phyloP scores from a whole-genome alignment of 2,329 filamentous ascomycete species.

The Mollisia scopiformis region DNA sequence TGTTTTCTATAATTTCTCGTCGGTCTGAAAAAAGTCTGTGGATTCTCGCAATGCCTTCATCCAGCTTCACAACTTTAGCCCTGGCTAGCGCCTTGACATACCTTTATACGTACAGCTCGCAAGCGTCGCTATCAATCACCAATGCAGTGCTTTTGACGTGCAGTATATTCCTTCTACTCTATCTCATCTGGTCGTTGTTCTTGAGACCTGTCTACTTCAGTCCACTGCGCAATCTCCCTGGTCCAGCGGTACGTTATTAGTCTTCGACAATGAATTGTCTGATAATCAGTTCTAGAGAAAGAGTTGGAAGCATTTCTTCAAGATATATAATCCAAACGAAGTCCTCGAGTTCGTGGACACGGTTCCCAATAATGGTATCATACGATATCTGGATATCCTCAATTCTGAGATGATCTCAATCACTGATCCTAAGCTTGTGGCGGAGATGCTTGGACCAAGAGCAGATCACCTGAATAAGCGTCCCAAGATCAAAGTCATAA shows the following conservation, averaged over 20 bases:
- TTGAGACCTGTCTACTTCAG: conserved; percentile 23
- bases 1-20: background rate
- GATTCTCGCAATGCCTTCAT: background rate
- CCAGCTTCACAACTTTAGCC: background rate
- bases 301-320: conserved; percentile 14
- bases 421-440: conserved; percentile 14
- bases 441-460: conserved; percentile 15
- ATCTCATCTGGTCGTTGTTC: conserved; percentile 15
- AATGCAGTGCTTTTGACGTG: background rate
- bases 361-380: conserved; percentile 19
- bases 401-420: conserved; percentile 20
- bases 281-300: background rate
- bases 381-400: conserved; percentile 22
- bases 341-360: conserved; percentile 18
- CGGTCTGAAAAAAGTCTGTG: background rate
- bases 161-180: conserved; percentile 9
- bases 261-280: background rate
- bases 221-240: conserved; percentile 14
- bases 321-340: background rate
- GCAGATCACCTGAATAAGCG: conserved; percentile 25
- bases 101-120: background rate
- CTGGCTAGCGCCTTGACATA: background rate
- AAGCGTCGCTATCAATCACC: background rate
- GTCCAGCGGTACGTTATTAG: conserved; percentile 15
- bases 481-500: conserved; percentile 42